Evolutionary conservation across 176 grass and related monocot species (phyloP).

Genomic region (Musa schizocarpa): DNA sequence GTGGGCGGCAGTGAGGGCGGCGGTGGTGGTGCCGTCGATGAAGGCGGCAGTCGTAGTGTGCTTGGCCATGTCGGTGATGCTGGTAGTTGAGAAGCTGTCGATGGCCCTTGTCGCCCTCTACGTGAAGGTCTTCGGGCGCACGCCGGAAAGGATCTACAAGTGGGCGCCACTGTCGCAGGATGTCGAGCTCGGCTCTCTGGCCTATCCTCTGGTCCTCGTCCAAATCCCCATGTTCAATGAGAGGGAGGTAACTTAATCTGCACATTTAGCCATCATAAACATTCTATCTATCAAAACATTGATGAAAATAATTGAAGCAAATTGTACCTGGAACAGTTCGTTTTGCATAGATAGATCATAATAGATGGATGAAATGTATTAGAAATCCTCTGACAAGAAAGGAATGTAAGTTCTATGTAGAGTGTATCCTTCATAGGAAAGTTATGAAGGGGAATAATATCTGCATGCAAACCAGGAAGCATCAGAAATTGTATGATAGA

Average conservation of each 20-base stretch:
- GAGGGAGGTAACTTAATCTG: constrained; percentile 44
- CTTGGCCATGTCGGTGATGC: constrained; percentile 71
- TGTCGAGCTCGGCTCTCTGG: constrained; percentile 20
- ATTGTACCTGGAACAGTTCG: too few species aligned
- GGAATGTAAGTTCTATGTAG: too few species aligned
- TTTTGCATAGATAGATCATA: too few species aligned
- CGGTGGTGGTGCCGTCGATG: constrained; percentile 39
- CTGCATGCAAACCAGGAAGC: too few species aligned
- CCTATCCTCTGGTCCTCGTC: constrained; percentile 75
- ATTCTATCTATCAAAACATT: too few species aligned
- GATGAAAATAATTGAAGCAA: background rate
- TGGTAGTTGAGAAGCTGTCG: constrained; percentile 59
- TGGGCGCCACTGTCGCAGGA: constrained; percentile 44
- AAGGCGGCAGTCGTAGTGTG: constrained; percentile 46
- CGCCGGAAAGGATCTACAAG: constrained; percentile 38
- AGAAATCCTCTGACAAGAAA: too few species aligned
- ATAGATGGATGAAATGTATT: too few species aligned
- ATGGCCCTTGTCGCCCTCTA: constrained; percentile 61
- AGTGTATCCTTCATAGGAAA: too few species aligned
- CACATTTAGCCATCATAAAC: background rate
- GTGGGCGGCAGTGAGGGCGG: constrained; percentile 27
- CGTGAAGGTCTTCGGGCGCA: constrained; percentile 28
- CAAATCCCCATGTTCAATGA: constrained; percentile 99
- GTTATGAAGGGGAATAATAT: too few species aligned
- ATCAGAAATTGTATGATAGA: too few species aligned